These are phyloP conservation scores for Pyrenophora tritici-repentis DNA, from an alignment of 2,329 filamentous ascomycete genomes.

Conservation along the genomic window DNA sequence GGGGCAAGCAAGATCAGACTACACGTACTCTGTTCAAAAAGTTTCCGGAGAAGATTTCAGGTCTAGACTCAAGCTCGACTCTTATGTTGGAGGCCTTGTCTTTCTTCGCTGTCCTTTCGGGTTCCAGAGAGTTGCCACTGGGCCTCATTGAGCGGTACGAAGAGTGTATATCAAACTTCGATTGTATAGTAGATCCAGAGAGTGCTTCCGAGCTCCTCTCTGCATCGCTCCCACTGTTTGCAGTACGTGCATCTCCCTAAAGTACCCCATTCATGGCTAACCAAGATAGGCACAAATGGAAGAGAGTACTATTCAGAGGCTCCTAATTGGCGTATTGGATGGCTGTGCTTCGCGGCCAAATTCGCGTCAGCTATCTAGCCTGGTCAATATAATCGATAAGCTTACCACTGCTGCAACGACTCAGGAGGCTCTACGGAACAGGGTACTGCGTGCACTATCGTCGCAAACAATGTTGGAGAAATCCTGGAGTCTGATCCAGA, in stretches of 20 bases:
- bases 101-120: conserved; percentile 38
- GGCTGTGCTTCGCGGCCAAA: conserved; percentile 13
- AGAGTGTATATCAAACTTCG: conserved; percentile 14
- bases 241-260: conserved; percentile 23
- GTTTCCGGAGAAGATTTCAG: conserved; percentile 35
- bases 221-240: conserved; percentile 33
- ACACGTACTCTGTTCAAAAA: conserved; percentile 28
- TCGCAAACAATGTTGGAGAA: conserved; percentile 29
- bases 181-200: conserved; percentile 14
- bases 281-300: conserved; percentile 24
- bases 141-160: conserved; percentile 32
- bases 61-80: conserved; percentile 19
- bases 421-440: conserved; percentile 21
- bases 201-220: conserved; percentile 25
- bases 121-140: conserved; percentile 19
- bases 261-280: conserved; percentile 6
- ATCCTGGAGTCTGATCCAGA: conserved; percentile 25
- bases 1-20: conserved; percentile 27
- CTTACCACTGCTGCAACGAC: conserved; percentile 18
- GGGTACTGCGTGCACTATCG: conserved; percentile 32
- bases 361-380: conserved; percentile 13
- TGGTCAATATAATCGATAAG: conserved; percentile 22
- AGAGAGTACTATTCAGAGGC: conserved; percentile 15
- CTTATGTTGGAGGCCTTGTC: conserved; percentile 39
- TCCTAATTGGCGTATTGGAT: conserved; percentile 25